phyloP scores from a whole-genome alignment of 2,329 filamentous ascomycete species.

The Neurospora sp. region DNA sequence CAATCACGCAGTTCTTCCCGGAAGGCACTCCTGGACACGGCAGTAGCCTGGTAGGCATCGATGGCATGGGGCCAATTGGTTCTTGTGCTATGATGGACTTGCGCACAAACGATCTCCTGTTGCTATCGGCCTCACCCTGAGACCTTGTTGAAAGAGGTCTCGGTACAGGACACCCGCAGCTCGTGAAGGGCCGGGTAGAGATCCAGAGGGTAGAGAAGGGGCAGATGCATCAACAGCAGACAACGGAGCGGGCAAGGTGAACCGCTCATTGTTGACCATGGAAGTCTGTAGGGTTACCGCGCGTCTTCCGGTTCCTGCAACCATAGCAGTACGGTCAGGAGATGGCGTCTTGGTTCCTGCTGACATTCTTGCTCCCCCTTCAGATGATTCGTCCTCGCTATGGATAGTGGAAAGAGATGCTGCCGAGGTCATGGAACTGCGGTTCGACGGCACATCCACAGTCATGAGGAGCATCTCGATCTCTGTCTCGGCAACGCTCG shows the following conservation, averaged over 20 bases:
- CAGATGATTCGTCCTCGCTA: slow-evolving; percentile 40
- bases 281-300: background rate
- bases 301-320: background rate
- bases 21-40: background rate
- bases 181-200: background rate
- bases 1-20: background rate
- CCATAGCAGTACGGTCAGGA: background rate
- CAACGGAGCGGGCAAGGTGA: background rate
- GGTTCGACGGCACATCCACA: slow-evolving; percentile 20
- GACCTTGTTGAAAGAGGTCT: background rate
- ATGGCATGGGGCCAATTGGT: background rate
- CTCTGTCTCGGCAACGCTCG: background rate
- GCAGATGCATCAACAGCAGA: background rate
- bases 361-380: slow-evolving; percentile 15
- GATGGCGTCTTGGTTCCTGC: slow-evolving; percentile 1
- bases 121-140: background rate
- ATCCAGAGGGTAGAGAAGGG: background rate
- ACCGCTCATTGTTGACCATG: background rate
- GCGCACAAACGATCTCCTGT: slow-evolving; percentile 8
- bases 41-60: background rate
- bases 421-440: slow-evolving; percentile 40
- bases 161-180: background rate
- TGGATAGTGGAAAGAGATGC: slow-evolving; percentile 41
- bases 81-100: background rate
- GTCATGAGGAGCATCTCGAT: background rate